Evolutionary conservation across 768 basidiomycete species (phyloP), one percentile per base, ranked within the genome.

Genomic region (Trametes cubensis): DNA sequence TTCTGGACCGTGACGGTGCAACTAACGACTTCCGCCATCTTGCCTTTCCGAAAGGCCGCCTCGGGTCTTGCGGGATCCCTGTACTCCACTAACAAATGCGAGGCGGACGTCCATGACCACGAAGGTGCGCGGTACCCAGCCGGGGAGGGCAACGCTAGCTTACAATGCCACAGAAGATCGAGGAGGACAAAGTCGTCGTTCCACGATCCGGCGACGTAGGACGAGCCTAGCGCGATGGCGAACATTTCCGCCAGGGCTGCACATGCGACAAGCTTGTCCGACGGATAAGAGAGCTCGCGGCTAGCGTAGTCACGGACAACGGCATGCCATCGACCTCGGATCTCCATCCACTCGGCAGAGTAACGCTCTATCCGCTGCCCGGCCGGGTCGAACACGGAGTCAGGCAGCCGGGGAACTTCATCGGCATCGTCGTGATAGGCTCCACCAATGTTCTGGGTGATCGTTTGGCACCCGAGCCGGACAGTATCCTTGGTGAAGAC

Each of bases 261-360:
- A 18, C 40, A 45, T 0, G 54, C 54, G 25, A 55, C 54, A 26
- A 55, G 54, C 20, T 45, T 55, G 42, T 55, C 54, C 4, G 41
- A 44, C 15, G 41, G 18, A 3, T 45, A 42, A 3, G 41, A 45
- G 41, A 55, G 44, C 15, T 15, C 25, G 8, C 41, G 54, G 25
- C n/a, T 20, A n/a, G 40, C 18, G 42, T 55, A 55, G 42, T 55
- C 54, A 6, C 21, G 20, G 40, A 55, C 18, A 5, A 28, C 54
- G 25, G 17, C 51, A n/a, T 39, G 30, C 51, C 51, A 52, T 18
- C 30, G 30, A 17, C 14, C 5, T 6, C 51, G 51, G 14, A 52
- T 10, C 1, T 7, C 34, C 30, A n/a, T 20, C 30, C 51, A 39
- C 20, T 39, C 51, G 18, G 23, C 20, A 23, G 45, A 39, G 51